Conservation (phyloP, 2,329 filamentous ascomycete genomes). For the Botrytis paeoniae region DNA sequence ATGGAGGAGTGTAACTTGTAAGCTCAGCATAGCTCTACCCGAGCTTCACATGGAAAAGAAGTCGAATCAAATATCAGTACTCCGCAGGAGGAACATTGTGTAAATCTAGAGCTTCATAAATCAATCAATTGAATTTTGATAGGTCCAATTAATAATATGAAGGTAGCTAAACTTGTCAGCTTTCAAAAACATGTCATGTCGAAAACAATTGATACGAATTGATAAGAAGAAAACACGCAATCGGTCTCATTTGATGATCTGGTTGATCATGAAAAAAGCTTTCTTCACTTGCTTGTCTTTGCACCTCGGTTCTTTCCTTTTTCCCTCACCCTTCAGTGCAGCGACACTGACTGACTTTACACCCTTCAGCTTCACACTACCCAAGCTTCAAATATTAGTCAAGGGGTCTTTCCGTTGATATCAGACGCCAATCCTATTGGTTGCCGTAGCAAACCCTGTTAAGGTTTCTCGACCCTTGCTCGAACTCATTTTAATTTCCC, state of each 20-base stretch:
- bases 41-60: conserved; percentile 5
- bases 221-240: not conserved
- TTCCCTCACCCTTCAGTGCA: not conserved
- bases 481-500: not conserved
- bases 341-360: not conserved
- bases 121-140: not conserved
- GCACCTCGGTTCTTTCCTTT: conserved; percentile 2
- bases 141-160: not conserved
- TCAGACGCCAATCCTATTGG: not conserved
- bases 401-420: not conserved
- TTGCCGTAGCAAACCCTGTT: not conserved
- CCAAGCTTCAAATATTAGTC: not conserved
- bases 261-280: not conserved
- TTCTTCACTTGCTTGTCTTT: not conserved
- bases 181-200: not conserved
- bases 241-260: not conserved
- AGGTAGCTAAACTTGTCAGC: not conserved
- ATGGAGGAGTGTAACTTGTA: not conserved
- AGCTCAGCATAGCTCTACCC: conserved; percentile 6
- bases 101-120: not conserved
- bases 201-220: not conserved
- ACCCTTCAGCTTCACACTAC: not conserved
- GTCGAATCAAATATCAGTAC: not conserved
- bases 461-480: not conserved
- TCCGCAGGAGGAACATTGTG: not conserved